Conservation (phyloP, 163 green algal genomes). For the Prototheca stagnorum region DNA sequence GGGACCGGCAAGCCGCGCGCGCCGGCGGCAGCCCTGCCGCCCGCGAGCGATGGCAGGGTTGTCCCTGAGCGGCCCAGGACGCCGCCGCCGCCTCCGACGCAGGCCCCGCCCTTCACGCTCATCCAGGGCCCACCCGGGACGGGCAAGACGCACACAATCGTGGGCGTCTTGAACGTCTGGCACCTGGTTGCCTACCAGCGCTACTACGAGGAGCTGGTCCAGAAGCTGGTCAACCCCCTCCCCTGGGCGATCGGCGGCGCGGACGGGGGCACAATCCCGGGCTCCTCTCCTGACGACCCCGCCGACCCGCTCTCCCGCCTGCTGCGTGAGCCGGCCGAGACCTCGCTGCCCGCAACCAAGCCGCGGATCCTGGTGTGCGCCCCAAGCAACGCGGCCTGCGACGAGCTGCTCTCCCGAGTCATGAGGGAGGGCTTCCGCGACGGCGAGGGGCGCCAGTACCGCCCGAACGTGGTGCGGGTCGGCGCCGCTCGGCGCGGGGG, state of each 20-base stretch:
- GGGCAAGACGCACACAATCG: constrained; percentile 93
- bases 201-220: constrained; percentile 40
- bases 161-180: constrained; percentile 84
- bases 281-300: too few species aligned
- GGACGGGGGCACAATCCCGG: too few species aligned
- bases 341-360: too few species aligned
- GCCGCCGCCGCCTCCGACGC: too few species aligned
- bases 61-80: background rate
- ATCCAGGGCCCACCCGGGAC: constrained; percentile 79
- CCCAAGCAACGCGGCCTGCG: constrained; percentile 86
- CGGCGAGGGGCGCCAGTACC: constrained; percentile 26
- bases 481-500: constrained; percentile 21
- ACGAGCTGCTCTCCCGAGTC: constrained; percentile 72
- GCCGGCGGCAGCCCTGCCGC: too few species aligned
- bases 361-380: constrained; percentile 81
- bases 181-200: constrained; percentile 63
- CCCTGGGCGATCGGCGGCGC: too few species aligned
- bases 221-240: too few species aligned
- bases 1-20: background rate
- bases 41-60: background rate
- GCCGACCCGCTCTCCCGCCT: too few species aligned
- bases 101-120: constrained; percentile 29
- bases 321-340: too few species aligned
- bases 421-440: constrained; percentile 46
- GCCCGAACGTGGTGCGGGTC: constrained; percentile 64